phyloP scores from a whole-genome alignment of 2,329 filamentous ascomycete species.

The Xylaria sp. region DNA sequence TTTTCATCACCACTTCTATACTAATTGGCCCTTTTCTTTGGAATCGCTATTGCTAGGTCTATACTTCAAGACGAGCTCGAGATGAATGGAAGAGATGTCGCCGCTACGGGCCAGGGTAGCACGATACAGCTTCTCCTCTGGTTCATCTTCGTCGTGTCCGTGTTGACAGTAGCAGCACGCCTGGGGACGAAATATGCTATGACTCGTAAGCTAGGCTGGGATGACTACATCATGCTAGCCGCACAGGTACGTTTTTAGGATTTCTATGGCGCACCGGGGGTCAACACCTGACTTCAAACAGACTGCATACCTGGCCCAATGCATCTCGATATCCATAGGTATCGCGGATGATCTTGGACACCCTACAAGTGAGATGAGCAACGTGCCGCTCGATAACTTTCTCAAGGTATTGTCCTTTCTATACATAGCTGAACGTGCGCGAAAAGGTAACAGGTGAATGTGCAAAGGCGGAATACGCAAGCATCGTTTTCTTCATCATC shows the following conservation, averaged over 20 bases:
- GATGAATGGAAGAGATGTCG: conserved; percentile 12
- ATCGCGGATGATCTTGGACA: conserved; percentile 35
- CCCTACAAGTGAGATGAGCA: conserved; percentile 7
- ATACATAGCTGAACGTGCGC: background rate
- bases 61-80: background rate
- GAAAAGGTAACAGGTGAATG: background rate
- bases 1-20: background rate
- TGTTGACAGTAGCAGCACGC: conserved; percentile 24
- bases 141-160: conserved; percentile 33
- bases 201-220: conserved; percentile 30
- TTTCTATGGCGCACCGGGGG: background rate
- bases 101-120: conserved; percentile 2
- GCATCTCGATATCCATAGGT: conserved; percentile 32
- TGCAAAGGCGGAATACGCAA: conserved; percentile 39
- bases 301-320: conserved; percentile 35
- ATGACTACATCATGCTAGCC: conserved; percentile 40
- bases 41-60: background rate
- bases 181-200: conserved; percentile 38
- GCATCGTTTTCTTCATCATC: conserved; percentile 34
- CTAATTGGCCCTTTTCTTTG: background rate
- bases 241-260: conserved; percentile 31
- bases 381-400: conserved; percentile 21
- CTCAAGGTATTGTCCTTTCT: conserved; percentile 32
- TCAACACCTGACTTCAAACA: conserved; percentile 3
- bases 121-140: conserved; percentile 28